Evolutionary conservation across 176 grass and related monocot species (phyloP), one percentile per base, ranked within the genome.

Genomic region (Dendrocalamus sinicus): DNA sequence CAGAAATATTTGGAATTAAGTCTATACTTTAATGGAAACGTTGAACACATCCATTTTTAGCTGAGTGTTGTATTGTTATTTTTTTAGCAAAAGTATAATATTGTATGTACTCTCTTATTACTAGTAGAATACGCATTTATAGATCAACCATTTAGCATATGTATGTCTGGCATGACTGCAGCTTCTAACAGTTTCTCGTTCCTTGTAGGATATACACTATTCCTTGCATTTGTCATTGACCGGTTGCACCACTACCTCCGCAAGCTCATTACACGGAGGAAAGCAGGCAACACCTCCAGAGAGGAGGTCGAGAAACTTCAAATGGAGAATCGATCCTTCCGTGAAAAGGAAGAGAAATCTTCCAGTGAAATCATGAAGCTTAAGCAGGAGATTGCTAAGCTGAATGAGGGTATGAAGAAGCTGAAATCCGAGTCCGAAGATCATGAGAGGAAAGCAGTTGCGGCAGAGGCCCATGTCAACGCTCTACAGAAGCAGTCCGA

Each of bases 221-320:
- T 98, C 75, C 87, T 98, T 65, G 93, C 93, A 65, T 86, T 95
- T 47, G 81, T 94, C 60, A 98, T 98, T 11, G 90, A 98, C 73
- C 83, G 91, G 69, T 62, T 95, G 30, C 96, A 98, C 67, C 93
- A 98, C 81, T 98, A 95, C 60, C 77, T 91, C 47, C 83, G 35
- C 43, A 98, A 98, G 77, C 83, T 94, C 46, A 85, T 93, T 48
- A 84, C 67, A 15, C 70, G 92, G 14, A 86, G 86, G 85, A 93
- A 93, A 86, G 53, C 83, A n/a, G 75, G 86, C 43, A 74, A 23
- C 81, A 91, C 71, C 37, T 92, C 91, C 9, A 87, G 88, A 58
- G 93, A 95, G 54, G 96, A 98, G 92, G 85, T 83, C 0, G 86
- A 98, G 86, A 90, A 91, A 66, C 91, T 95, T 72, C 88, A 95